phyloP scores from a whole-genome alignment of 2,329 filamentous ascomycete species.

The Fusarium tanahbumbuense region DNA sequence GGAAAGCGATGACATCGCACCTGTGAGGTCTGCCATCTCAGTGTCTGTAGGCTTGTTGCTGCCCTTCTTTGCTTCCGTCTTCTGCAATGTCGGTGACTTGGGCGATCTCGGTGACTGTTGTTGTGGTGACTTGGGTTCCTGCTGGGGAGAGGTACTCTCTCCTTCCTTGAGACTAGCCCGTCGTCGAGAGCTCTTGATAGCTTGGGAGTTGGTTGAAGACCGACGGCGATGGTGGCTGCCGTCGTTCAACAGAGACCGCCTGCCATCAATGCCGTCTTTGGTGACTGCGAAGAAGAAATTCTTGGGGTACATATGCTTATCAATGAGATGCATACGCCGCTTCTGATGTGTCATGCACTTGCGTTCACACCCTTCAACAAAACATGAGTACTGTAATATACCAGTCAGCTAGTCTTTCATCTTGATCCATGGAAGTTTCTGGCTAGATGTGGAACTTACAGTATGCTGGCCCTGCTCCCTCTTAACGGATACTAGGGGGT shows the following conservation, averaged over 20 bases:
- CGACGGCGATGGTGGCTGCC: slow-evolving; percentile 60
- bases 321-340: slow-evolving; percentile 86
- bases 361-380: slow-evolving; percentile 87
- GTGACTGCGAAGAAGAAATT: slow-evolving; percentile 91
- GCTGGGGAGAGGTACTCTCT: slow-evolving; percentile 31
- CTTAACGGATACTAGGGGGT: slow-evolving; percentile 78
- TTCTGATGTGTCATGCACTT: slow-evolving; percentile 87
- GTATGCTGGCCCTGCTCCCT: slow-evolving; percentile 88
- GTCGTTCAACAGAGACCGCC: slow-evolving; percentile 80
- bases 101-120: slow-evolving; percentile 18
- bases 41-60: slow-evolving; percentile 54
- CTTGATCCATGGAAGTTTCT: not conserved
- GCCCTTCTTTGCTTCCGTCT: slow-evolving; percentile 28
- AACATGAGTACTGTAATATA: slow-evolving; percentile 78
- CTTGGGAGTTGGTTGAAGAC: slow-evolving; percentile 56
- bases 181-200: slow-evolving; percentile 51
- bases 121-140: slow-evolving; percentile 27
- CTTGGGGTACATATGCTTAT: slow-evolving; percentile 92
- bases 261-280: slow-evolving; percentile 88
- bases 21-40: slow-evolving; percentile 71
- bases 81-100: slow-evolving; percentile 30
- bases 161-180: slow-evolving; percentile 50
- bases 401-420: slow-evolving; percentile 8
- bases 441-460: slow-evolving; percentile 61
- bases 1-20: slow-evolving; percentile 76